These are phyloP conservation scores for Claviceps maximensis DNA, from an alignment of 2,329 filamentous ascomycete species.

Conservation along the genomic window DNA sequence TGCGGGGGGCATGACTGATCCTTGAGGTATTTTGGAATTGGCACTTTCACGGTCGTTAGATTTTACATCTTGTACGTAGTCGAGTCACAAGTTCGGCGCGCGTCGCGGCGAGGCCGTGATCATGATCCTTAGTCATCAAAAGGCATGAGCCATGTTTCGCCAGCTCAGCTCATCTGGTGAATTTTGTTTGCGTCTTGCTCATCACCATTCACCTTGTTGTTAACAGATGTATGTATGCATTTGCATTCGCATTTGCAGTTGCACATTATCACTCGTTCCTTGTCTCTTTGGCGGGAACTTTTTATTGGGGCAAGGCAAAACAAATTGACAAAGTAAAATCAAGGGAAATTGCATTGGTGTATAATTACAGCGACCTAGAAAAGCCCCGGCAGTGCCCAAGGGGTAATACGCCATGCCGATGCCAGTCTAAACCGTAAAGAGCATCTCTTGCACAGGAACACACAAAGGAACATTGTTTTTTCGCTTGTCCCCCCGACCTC, in stretches of 20 bases:
- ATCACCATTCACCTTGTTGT: not conserved
- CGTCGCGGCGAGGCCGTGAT: not conserved
- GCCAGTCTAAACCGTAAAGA: slow-evolving; percentile 35
- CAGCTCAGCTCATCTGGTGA: not conserved
- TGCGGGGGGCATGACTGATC: slow-evolving; percentile 36
- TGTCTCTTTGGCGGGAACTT: not conserved
- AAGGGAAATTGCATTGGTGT: slow-evolving; percentile 44
- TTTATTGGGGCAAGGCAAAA: too few species aligned
- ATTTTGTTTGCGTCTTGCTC: not conserved
- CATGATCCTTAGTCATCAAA: slow-evolving; percentile 5
- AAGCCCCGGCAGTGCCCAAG: slow-evolving; percentile 32
- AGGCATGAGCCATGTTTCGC: not conserved
- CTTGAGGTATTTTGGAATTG: not conserved
- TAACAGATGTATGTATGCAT: too few species aligned
- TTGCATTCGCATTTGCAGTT: too few species aligned
- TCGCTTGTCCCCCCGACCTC: slow-evolving; percentile 25
- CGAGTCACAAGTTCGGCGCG: not conserved
- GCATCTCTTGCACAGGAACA: slow-evolving; percentile 27
- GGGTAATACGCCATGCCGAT: slow-evolving; percentile 34
- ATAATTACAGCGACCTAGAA: slow-evolving; percentile 50
- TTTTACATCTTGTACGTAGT: not conserved
- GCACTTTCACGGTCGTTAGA: not conserved
- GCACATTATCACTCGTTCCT: not conserved
- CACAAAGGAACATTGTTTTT: slow-evolving; percentile 16
- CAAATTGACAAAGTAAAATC: slow-evolving; percentile 10